Conservation (phyloP, 495 filamentous ascomycete species). For the Amphirosellinia nigrospora region DNA sequence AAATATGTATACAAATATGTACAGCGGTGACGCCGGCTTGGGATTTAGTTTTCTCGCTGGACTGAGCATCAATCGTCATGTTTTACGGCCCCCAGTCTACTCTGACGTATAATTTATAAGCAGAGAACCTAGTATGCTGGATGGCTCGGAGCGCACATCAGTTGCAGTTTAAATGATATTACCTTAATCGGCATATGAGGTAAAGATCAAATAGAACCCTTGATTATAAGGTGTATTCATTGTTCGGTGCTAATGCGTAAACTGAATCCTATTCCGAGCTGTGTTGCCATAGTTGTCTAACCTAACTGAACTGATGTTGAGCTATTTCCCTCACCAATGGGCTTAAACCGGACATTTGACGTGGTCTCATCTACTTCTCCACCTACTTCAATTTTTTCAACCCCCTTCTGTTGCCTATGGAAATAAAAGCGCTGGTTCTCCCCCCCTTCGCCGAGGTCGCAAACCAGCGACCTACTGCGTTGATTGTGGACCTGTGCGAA, state of each 20-base stretch:
- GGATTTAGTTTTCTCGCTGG: background rate
- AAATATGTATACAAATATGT: background rate
- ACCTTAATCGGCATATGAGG: background rate
- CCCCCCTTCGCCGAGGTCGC: background rate
- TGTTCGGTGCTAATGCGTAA: background rate
- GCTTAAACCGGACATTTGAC: background rate
- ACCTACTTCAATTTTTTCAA: background rate
- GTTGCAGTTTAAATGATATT: background rate
- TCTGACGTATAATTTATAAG: background rate
- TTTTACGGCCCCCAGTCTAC: background rate
- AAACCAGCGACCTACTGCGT: background rate
- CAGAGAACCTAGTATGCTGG: background rate
- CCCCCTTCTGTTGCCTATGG: background rate
- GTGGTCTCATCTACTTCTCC: background rate
- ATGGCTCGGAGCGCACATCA: background rate
- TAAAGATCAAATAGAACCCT: background rate
- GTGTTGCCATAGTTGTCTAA: background rate
- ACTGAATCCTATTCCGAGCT: background rate
- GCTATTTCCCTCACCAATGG: background rate
- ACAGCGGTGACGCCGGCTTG: background rate
- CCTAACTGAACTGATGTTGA: background rate
- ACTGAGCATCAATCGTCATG: background rate
- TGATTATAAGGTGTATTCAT: background rate
- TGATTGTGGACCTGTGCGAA: slow-evolving; percentile 3
- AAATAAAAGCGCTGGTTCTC: background rate